A percentile compares a stretch with the other conserved stretches of the same genome.
Evolutionary conservation across 208 protist genomes (phyloP).

Genomic region (Acanthamoeba quina): DNA sequence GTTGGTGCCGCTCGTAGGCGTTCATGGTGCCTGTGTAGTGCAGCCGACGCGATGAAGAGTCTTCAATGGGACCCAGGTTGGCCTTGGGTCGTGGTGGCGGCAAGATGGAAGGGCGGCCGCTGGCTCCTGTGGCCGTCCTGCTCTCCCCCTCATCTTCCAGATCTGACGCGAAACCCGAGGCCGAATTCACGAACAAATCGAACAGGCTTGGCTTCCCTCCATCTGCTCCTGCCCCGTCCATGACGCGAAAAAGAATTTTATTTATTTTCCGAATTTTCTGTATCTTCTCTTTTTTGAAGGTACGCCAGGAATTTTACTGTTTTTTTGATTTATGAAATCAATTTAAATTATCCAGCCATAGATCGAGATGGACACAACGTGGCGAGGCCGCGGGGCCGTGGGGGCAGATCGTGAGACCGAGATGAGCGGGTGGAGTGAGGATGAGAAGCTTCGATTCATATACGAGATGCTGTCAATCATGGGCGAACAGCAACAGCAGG

Average conservation of each 20-base stretch:
- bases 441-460: neutral
- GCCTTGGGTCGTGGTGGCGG: conserved; percentile 6
- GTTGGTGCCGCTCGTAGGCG: conserved; percentile 62
- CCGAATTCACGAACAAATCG: conserved; percentile 50
- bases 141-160: conserved; percentile 40
- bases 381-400: no score
- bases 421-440: neutral
- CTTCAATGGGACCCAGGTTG: neutral
- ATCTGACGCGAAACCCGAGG: conserved; percentile 10
- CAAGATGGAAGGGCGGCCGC: neutral
- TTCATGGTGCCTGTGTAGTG: conserved; percentile 6
- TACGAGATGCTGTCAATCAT: neutral
- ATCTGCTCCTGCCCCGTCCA: neutral
- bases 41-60: neutral
- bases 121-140: neutral
- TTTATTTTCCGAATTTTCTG: no score
- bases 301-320: no score
- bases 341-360: no score
- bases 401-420: no score
- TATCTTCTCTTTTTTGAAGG: no score
- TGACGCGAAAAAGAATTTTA: neutral
- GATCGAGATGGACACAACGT: no score
- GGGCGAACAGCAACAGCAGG: neutral
- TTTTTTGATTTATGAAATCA: no score
- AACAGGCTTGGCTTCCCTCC: conserved; percentile 55